Evolutionary conservation across 768 basidiomycete species (phyloP), one percentile per base, ranked within the genome.

Genomic region (Xanthoconium stramineum): DNA sequence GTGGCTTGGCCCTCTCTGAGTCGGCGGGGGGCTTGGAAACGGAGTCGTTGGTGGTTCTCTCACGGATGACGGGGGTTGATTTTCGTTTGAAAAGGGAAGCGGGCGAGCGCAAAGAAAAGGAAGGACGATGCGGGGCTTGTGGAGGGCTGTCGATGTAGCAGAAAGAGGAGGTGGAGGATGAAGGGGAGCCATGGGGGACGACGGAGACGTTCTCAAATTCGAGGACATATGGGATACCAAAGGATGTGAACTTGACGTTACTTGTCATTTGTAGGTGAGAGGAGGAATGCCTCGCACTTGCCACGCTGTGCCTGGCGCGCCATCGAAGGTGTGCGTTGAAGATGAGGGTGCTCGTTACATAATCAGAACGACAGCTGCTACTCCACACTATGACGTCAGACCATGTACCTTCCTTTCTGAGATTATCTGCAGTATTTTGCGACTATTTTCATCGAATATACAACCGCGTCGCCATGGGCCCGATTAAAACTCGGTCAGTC

Each of bases 151-250:
- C 67, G 45, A 70, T 52, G 54, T 69, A 55, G 13, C 67, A 69
- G 12, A 70, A 71, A 29, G 69, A 72, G 3, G 69, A 68, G 9
- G 58, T 50, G 0, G 63, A 63, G 5, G 63, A 57, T 0, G 68
- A 43, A 3, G 58, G 24, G 0, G 60, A 24, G 24, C 24, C 40
- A 8, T 50, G 29, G 3, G 58, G 50, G 45, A 33, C 50, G 5
- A 70, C 48, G 2, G 69, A 69, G 10, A 72, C 59, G 30, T 72
- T 60, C 46, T 50, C 62, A 13, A 72, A 72, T 47, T 71, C 71
- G 39, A 55, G 58, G 1, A 72, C 15, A 5, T 70, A 72, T 1
- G 69, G 69, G 2, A 72, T 35, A 7, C 69, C 69, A 35, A 60
- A 70, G 36, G 71, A 40, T 39, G 61, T 67, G 58, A 72, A 69